Conservation (phyloP, 2,329 filamentous ascomycete species). For the Alternaria atra region DNA sequence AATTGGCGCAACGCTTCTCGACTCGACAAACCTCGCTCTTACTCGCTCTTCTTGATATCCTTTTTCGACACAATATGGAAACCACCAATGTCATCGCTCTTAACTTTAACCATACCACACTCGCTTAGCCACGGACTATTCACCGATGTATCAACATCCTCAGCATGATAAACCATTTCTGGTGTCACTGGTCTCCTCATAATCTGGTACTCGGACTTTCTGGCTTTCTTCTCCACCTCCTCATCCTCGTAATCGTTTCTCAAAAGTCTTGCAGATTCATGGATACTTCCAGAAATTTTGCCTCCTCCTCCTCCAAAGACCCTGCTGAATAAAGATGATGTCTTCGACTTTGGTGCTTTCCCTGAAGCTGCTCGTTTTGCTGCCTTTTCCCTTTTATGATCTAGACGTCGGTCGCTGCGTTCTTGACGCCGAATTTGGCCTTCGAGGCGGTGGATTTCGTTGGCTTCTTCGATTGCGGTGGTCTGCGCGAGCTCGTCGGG, state of each 20-base stretch:
- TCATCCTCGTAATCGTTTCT: not conserved
- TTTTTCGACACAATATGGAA: constrained; percentile 24
- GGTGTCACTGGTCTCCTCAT: constrained; percentile 4
- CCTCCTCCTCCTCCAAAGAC: not conserved
- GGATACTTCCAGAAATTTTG: not conserved
- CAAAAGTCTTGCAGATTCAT: not conserved
- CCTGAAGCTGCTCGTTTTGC: constrained; percentile 1
- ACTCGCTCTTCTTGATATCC: constrained; percentile 10
- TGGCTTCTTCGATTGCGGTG: constrained; percentile 1
- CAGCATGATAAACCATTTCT: constrained; percentile 5
- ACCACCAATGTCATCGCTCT: constrained; percentile 13
- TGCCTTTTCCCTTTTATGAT: constrained; percentile 1
- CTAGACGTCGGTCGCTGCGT: constrained; percentile 1
- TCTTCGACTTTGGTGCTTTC: not conserved
- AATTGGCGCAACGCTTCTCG: not conserved
- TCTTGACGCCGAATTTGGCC: constrained; percentile 5
- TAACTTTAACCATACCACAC: constrained; percentile 28
- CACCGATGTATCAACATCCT: constrained; percentile 8
- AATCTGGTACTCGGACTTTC: not conserved
- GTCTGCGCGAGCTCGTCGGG: constrained; percentile 12
- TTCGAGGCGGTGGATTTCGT: constrained; percentile 5
- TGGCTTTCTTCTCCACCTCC: not conserved
- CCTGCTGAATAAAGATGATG: not conserved
- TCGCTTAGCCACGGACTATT: constrained; percentile 23
- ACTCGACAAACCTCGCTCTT: not conserved